Base-by-base conservation (phyloP, 2,329 filamentous ascomycete genomes). In the Purpureocillium lavendulum region DNA sequence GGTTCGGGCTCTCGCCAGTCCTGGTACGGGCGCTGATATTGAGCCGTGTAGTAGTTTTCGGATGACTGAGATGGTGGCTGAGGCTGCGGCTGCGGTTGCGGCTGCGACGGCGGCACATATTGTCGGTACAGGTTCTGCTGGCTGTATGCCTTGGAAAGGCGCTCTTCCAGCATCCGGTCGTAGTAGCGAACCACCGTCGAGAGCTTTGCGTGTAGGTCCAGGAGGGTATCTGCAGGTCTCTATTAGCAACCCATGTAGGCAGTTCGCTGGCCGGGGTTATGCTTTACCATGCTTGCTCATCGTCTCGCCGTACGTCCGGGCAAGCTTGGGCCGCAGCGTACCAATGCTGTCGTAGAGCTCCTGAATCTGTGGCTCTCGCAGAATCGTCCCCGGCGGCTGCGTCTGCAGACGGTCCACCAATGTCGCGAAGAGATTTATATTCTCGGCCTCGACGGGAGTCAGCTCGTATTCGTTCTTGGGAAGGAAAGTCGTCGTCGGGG, bases 301-400 rank as follows among this genome's bases (percentile, higher is more conserved):
- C 0, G 92, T 96, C 66, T 98, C 92, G 40, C 92, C 92, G 57
- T 97, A 96, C 1, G 90, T 96, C 41, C 92, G 78, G 4, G 92
- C 92, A 40, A 98, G 71, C 61, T 98, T 98, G 2, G 92, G 92
- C 36, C 92, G 77, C 46, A 98, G 67, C 13, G 87, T 75, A n/a
- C 90, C 88, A 52, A 98, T 97, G 52, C 89, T 94, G 56, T 97
- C 92, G 58, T 98, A 98, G 4, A 98, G 70, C 63, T 98, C 92
- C 61, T 98, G 92, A 37, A 98, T 96, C 58, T 97, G 92, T 2
- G 92, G 92, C 55, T 98, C 92, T 36, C 92, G 76, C n/a, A 98
- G 65, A 39, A 98, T 96, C 1, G 92, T 97, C 1, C 92, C 92
- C 0, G 89, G 89, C 1, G 92, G 87, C 54, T 98, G 92, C 43